These are phyloP conservation scores for Phytophthora nicotianae DNA, from an alignment of 352 stramenopile species.

Conservation along the genomic window DNA sequence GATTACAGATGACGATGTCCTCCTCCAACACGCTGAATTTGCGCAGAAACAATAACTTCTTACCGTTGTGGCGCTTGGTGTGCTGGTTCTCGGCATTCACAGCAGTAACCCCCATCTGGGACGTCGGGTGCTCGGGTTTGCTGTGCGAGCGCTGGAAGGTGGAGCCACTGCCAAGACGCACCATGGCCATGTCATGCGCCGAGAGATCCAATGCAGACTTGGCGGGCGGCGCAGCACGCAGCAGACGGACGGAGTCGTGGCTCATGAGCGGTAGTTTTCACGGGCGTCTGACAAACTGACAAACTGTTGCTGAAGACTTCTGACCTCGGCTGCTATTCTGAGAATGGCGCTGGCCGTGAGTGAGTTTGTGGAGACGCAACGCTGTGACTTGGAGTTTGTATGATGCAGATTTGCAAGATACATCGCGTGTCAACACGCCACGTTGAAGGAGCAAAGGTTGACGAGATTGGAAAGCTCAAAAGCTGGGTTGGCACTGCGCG, in stretches of 20 bases:
- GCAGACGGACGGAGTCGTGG: constrained; percentile 22
- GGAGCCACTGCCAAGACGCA: constrained; percentile 30
- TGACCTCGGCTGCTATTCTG: constrained; percentile 8
- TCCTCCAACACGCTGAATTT: constrained; percentile 70
- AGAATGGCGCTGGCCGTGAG: constrained; percentile 8
- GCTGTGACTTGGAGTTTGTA: constrained; percentile 13
- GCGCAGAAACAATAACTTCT: constrained; percentile 64
- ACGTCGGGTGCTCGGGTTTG: constrained; percentile 66
- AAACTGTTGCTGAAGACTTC: background rate
- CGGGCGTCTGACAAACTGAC: too few species aligned
- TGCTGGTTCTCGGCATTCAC: constrained; percentile 51
- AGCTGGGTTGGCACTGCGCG: background rate
- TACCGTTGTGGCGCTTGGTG: constrained; percentile 39
- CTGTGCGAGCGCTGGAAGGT: constrained; percentile 59
- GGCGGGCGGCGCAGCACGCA: constrained; percentile 24
- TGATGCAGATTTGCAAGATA: background rate
- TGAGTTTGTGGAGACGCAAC: constrained; percentile 10
- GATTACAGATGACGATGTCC: constrained; percentile 76
- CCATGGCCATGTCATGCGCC: constrained; percentile 36
- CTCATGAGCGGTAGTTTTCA: constrained; percentile 3
- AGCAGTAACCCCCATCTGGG: constrained; percentile 50
- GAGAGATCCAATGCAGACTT: constrained; percentile 33
- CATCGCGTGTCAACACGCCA: constrained; percentile 15
- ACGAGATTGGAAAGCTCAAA: constrained; percentile 8
- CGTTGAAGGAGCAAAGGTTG: constrained; percentile 15